Base-by-base conservation (phyloP, 345 rosid genomes). In the Gossypium rotundifolium region DNA sequence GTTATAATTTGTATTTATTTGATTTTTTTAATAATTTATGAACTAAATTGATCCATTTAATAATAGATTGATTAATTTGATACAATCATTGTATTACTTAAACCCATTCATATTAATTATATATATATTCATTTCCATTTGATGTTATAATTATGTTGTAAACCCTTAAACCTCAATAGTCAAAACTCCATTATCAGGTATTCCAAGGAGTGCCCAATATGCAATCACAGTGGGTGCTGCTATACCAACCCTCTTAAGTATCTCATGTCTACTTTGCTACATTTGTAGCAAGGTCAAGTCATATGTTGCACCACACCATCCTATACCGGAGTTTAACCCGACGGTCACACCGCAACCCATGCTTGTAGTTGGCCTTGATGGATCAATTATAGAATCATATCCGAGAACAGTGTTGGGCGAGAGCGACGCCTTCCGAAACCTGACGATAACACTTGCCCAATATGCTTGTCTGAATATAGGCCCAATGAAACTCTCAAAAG, bases 401-500 rank as follows among this genome's bases (percentile, higher is more conserved):
- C 91, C 91, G 1, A 91, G 83, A 58, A 80, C 22, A 45, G 53
- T 20, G 7, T 1, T 64, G 3, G 49, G 69, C 1, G 69, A 65
- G 48, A 89, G 92, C 77, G 82, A 79, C 77, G 90, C n/a, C 44
- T 89, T 6, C 89, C 93, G 0, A 86, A 90, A 55, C 82, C 33
- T 16, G 86, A 89, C 38, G 84, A 83, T 45, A 79, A 62, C 71
- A 77, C 81, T 9, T 89, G 96, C 65, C 70, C 91, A 0, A 91
- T 91, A 46, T 91, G 93, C 79, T 81, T 91, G 75, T 79, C 86
- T 0, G 96, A 87, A 67, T 86, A 88, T 78, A 67, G 49, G 16
- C 77, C 80, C 64, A 85, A 88, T 51, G 92, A 89, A n/a, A 80
- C 84, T 0, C 64, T 89, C 17, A 78, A 81, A 65, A 82, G 82